Evolutionary conservation across 768 basidiomycete genomes (phyloP).

Genomic region (Lepiota venenata): DNA sequence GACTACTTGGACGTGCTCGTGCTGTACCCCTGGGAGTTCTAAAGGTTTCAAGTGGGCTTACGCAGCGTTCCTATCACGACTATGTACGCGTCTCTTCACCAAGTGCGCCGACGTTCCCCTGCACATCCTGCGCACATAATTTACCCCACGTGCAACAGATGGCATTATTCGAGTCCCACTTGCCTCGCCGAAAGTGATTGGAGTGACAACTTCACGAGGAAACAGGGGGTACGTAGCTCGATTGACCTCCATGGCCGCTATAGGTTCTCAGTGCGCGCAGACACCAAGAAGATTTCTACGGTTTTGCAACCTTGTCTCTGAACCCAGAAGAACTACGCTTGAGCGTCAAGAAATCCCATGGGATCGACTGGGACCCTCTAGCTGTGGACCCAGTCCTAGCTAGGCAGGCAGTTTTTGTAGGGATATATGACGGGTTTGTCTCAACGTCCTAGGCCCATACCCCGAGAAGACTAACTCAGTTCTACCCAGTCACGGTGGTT

Average conservation of each 20-base stretch:
- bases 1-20: slow-evolving; percentile 11
- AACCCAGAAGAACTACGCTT: slow-evolving; percentile 69
- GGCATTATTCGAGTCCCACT: slow-evolving; percentile 69
- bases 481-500: slow-evolving; percentile 76
- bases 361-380: slow-evolving; percentile 71
- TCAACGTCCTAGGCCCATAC: slow-evolving; percentile 4
- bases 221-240: slow-evolving; percentile 52
- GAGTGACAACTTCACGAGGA: slow-evolving; percentile 72
- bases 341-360: slow-evolving; percentile 58
- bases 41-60: background rate
- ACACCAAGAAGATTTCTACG: slow-evolving; percentile 87
- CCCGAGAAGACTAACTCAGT: slow-evolving; percentile 6
- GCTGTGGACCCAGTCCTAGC: slow-evolving; percentile 51
- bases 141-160: slow-evolving; percentile 33
- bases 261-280: slow-evolving; percentile 34
- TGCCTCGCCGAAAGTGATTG: slow-evolving; percentile 74
- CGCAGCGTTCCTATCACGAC: slow-evolving; percentile 53
- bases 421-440: slow-evolving; percentile 87
- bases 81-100: slow-evolving; percentile 56
- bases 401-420: slow-evolving; percentile 79
- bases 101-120: slow-evolving; percentile 21
- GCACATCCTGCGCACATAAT: background rate
- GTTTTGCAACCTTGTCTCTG: slow-evolving; percentile 72
- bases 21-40: background rate
- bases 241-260: background rate